These are phyloP conservation scores for Cladophialophora immunda DNA, from an alignment of 2,329 filamentous ascomycete species.

Conservation along the genomic window DNA sequence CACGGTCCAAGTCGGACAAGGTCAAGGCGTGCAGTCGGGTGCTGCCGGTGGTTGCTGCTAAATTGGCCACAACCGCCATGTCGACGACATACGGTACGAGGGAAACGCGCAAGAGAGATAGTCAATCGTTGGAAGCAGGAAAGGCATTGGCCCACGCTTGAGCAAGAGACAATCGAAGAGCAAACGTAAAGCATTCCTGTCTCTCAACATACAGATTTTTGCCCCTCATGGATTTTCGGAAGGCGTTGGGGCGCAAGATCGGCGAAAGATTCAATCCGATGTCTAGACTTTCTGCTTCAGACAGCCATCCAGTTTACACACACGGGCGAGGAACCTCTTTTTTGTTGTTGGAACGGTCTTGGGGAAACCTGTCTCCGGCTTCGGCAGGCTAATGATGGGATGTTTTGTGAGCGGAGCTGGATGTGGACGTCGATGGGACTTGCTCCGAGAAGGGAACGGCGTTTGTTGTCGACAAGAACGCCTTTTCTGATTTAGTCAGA, in stretches of 20 bases:
- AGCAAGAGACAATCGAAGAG: constrained; percentile 17
- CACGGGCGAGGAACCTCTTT: constrained; percentile 19
- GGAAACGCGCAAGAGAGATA: constrained; percentile 24
- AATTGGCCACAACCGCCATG: constrained; percentile 38
- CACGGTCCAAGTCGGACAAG: constrained; percentile 92
- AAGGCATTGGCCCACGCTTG: constrained; percentile 9
- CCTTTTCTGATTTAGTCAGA: constrained; percentile 6
- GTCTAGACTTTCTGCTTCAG: constrained; percentile 38
- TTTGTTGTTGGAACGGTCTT: constrained; percentile 30
- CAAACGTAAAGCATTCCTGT: constrained; percentile 10
- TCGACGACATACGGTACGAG: constrained; percentile 17
- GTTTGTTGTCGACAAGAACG: not conserved
- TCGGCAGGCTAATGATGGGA: constrained; percentile 37
- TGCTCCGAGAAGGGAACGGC: constrained; percentile 3
- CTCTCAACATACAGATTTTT: constrained; percentile 13
- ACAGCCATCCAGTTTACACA: constrained; percentile 32
- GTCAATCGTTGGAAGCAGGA: constrained; percentile 22
- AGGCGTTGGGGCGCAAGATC: constrained; percentile 35
- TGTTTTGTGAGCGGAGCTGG: constrained; percentile 26
- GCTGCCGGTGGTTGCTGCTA: constrained; percentile 92
- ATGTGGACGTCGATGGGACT: constrained; percentile 17
- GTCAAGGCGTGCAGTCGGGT: constrained; percentile 89
- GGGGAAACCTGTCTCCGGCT: constrained; percentile 20
- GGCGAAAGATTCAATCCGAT: constrained; percentile 31
- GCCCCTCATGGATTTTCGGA: constrained; percentile 23